These are phyloP conservation scores for Cercospora berteroae DNA, from an alignment of 2,329 filamentous ascomycete species.

Conservation along the genomic window DNA sequence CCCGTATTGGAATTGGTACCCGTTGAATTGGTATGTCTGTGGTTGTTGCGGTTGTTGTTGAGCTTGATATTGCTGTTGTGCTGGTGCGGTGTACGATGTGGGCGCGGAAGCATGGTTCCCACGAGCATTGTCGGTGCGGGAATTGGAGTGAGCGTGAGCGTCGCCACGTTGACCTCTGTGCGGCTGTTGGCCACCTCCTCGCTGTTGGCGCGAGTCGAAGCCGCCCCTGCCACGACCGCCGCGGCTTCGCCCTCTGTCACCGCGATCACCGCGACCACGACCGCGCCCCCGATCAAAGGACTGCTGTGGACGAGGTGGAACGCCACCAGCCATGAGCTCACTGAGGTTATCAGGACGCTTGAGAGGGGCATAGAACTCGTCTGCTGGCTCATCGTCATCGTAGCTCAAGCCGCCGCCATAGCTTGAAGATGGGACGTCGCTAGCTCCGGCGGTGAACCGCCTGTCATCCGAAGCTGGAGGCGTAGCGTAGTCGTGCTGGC, in stretches of 20 bases:
- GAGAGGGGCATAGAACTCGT: conserved; percentile 50
- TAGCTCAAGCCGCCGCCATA: conserved; percentile 39
- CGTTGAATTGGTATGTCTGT: conserved; percentile 75
- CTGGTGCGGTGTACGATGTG: conserved; percentile 3
- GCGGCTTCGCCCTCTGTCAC: conserved; percentile 23
- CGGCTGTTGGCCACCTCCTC: conserved; percentile 12
- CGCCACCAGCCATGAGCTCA: conserved; percentile 32
- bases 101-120: conserved; percentile 15
- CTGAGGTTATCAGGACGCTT: conserved; percentile 47
- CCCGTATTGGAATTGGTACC: conserved; percentile 37
- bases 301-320: conserved; percentile 31
- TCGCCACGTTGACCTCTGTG: conserved; percentile 18
- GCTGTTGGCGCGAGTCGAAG: conserved; percentile 11
- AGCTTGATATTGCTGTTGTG: conserved; percentile 8
- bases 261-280: conserved; percentile 33
- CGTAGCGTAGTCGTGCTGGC: conserved; percentile 19
- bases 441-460: conserved; percentile 16
- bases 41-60: conserved; percentile 53
- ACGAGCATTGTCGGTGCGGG: conserved; percentile 25
- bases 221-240: conserved; percentile 19
- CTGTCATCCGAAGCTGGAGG: conserved; percentile 16
- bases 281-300: conserved; percentile 38
- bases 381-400: conserved; percentile 43
- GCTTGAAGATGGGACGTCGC: conserved; percentile 27
- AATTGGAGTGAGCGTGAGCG: conserved; percentile 31